phyloP scores from a whole-genome alignment of 2,329 filamentous ascomycete species.

The Raffaelea deltoideospora region DNA sequence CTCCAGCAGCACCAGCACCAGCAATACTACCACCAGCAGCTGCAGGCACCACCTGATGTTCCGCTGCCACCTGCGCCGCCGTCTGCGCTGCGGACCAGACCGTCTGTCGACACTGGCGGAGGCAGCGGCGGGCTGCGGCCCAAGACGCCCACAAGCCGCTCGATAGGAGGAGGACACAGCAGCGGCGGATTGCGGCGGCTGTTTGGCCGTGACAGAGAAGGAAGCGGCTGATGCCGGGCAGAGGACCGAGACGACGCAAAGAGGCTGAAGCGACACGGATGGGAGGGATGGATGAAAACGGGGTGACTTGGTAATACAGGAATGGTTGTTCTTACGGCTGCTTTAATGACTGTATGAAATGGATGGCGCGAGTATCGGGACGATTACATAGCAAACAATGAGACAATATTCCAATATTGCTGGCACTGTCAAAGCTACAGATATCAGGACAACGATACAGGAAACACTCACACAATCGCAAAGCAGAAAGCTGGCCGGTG shows the following conservation, averaged over 20 bases:
- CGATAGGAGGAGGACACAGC: neutral
- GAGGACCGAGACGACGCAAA: too few species aligned
- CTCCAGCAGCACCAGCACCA: neutral
- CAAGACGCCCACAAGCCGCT: constrained; percentile 6
- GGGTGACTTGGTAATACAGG: too few species aligned
- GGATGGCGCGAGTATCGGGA: too few species aligned
- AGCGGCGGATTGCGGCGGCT: constrained; percentile 7
- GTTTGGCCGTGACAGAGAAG: constrained; percentile 8
- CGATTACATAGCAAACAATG: too few species aligned
- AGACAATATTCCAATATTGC: too few species aligned
- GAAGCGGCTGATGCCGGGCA: too few species aligned
- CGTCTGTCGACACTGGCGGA: constrained; percentile 1
- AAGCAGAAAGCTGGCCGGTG: too few species aligned
- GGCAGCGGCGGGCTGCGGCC: constrained; percentile 1
- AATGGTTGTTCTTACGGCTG: too few species aligned
- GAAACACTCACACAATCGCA: too few species aligned
- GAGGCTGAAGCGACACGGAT: neutral
- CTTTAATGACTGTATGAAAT: too few species aligned
- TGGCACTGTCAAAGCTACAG: too few species aligned
- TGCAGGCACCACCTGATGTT: neutral
- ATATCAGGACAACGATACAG: too few species aligned
- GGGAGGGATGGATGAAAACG: neutral
- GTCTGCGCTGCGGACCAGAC: constrained; percentile 4
- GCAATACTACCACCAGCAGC: neutral
- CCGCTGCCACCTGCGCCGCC: neutral